phyloP scores from a whole-genome alignment of 768 basidiomycete species.

The Ramaria sp. region DNA sequence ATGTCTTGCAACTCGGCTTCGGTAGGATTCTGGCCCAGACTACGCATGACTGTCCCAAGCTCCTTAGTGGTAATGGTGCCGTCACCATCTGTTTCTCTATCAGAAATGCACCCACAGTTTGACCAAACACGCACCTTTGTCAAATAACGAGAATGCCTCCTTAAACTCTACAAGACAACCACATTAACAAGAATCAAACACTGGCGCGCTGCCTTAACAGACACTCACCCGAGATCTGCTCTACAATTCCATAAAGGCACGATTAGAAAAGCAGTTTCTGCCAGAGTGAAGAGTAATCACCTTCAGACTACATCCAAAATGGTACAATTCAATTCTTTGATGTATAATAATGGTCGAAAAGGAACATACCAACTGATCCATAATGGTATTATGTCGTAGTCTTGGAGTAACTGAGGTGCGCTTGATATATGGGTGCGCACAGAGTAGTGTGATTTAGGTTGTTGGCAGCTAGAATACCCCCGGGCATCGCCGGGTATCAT shows the following conservation, averaged over 20 bases:
- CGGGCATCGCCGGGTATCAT: background rate
- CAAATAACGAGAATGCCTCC: slow-evolving; percentile 97
- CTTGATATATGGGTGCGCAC: background rate
- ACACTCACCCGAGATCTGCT: slow-evolving; percentile 77
- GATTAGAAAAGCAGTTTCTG: background rate
- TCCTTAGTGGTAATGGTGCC: slow-evolving; percentile 87
- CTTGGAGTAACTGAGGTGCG: slow-evolving; percentile 2
- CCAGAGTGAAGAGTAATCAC: slow-evolving; percentile 10
- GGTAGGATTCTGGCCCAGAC: slow-evolving; percentile 85
- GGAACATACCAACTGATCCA: slow-evolving; percentile 43
- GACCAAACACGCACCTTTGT: slow-evolving; percentile 59
- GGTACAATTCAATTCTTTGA: slow-evolving; percentile 45
- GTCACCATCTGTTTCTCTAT: slow-evolving; percentile 58
- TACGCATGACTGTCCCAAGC: slow-evolving; percentile 90
- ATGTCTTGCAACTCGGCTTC: slow-evolving; percentile 88
- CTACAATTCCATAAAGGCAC: slow-evolving; percentile 26
- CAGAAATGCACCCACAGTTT: background rate
- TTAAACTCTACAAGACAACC: slow-evolving; percentile 67
- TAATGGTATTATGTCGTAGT: slow-evolving; percentile 15
- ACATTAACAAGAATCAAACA: slow-evolving; percentile 4
- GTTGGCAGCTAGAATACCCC: background rate
- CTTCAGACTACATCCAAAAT: slow-evolving; percentile 11
- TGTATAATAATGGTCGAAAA: background rate
- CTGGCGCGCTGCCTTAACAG: background rate
- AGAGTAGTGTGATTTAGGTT: background rate